Evolutionary conservation across 305 asterid species (phyloP).

Genomic region (Solanum hybrid): DNA sequence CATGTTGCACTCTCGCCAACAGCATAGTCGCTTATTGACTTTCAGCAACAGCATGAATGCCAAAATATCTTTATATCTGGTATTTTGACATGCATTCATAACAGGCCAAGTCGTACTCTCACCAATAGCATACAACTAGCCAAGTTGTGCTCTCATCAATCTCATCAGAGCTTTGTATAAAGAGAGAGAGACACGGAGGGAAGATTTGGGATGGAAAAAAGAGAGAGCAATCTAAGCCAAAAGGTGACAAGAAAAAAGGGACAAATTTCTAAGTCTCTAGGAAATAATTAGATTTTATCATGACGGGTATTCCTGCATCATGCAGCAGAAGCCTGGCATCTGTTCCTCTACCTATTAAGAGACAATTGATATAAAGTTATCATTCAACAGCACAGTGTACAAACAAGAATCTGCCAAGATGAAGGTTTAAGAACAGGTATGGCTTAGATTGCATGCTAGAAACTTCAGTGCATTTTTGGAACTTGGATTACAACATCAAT

Average conservation of each 20-base stretch:
- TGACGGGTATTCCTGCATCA: not conserved
- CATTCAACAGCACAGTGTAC: not conserved
- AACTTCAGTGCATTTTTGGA: not conserved
- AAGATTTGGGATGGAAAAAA: not conserved
- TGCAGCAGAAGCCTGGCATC: not conserved
- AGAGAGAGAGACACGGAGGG: not conserved
- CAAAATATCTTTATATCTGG: not conserved
- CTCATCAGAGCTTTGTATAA: not conserved
- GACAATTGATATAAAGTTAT: not conserved
- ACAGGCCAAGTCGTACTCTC: not conserved
- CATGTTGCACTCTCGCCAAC: not conserved
- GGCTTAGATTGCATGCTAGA: not conserved
- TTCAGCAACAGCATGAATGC: not conserved
- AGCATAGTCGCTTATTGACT: not conserved
- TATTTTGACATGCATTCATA: not conserved
- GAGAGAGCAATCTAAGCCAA: not conserved
- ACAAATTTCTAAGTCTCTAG: not conserved
- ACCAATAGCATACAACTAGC: not conserved
- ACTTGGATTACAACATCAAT: not conserved
- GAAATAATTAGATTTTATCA: not conserved
- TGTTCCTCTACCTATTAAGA: not conserved
- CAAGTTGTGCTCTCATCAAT: not conserved
- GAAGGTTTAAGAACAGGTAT: not conserved
- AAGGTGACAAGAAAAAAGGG: not conserved
- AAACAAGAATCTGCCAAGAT: not conserved